Percentiles rank a stretch among this genome's conserved stretches.
These are phyloP conservation scores for Elongisporangium undulatum DNA, from an alignment of 352 stramenopile species.

Conservation along the genomic window DNA sequence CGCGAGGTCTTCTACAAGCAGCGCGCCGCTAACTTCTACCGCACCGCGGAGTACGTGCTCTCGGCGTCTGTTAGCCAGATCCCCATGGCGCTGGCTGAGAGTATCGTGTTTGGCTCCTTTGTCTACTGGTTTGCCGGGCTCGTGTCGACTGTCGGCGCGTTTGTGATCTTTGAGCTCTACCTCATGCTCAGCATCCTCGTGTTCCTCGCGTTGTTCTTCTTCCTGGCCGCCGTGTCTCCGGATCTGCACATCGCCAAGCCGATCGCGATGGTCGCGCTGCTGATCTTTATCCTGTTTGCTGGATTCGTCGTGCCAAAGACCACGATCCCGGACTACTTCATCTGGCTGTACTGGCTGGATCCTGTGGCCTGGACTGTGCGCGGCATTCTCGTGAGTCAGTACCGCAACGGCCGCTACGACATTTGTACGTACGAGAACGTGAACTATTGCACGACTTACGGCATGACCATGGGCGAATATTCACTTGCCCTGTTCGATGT, in stretches of 20 bases:
- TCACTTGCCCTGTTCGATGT: conserved; percentile 44
- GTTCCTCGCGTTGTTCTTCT: conserved; percentile 50
- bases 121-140: conserved; percentile 88
- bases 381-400: conserved; percentile 40
- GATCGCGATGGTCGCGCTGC: conserved; percentile 47
- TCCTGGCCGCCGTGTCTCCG: conserved; percentile 31
- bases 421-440: conserved; percentile 31
- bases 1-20: conserved; percentile 87
- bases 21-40: conserved; percentile 83
- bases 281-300: conserved; percentile 63
- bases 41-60: conserved; percentile 77
- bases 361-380: conserved; percentile 55
- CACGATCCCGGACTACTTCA: conserved; percentile 43
- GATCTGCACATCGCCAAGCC: conserved; percentile 51
- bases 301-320: conserved; percentile 57
- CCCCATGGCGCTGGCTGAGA: conserved; percentile 64
- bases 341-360: conserved; percentile 78
- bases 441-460: conserved; percentile 35
- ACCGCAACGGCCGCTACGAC: conserved; percentile 28
- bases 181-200: conserved; percentile 62
- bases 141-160: conserved; percentile 31
- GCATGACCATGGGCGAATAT: conserved; percentile 45
- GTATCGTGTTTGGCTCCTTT: conserved; percentile 80
- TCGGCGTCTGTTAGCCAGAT: conserved; percentile 42
- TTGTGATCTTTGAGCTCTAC: conserved; percentile 68